Conservation (phyloP, 768 basidiomycete genomes). For the Auriscalpium microsporum region DNA sequence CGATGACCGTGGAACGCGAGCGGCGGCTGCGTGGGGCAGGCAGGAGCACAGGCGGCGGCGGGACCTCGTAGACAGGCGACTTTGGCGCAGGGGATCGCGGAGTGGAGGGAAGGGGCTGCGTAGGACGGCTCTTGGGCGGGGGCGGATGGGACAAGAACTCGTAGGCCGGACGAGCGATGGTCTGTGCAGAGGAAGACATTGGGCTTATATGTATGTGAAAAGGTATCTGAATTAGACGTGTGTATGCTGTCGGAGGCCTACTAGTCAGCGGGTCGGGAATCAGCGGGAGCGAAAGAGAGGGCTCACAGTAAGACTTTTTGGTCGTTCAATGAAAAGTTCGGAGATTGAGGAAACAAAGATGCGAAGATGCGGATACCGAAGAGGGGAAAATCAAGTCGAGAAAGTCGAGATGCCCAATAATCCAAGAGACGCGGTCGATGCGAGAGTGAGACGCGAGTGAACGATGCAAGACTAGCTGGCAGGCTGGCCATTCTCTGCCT, state of each 20-base stretch:
- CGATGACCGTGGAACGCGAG: constrained; percentile 42
- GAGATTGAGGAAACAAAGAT: not conserved
- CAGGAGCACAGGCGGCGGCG: constrained; percentile 5
- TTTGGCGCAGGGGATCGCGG: constrained; percentile 3
- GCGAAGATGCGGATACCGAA: not conserved
- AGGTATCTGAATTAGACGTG: not conserved
- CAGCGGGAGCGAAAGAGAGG: not conserved
- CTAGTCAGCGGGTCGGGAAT: not conserved
- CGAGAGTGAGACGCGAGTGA: not conserved
- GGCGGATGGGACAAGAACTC: constrained; percentile 24
- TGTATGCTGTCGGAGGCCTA: not conserved
- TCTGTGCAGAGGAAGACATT: not conserved
- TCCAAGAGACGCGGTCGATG: too few species aligned
- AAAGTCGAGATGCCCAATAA: not conserved
- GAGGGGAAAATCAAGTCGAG: not conserved
- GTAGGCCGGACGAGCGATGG: constrained; percentile 12
- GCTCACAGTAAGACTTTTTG: not conserved
- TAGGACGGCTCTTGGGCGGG: constrained; percentile 21
- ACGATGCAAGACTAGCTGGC: not conserved
- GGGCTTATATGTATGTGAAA: not conserved
- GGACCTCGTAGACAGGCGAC: not conserved
- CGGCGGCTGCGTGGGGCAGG: constrained; percentile 22
- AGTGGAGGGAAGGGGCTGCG: constrained; percentile 20
- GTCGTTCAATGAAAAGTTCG: not conserved
- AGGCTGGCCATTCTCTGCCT: not conserved